Percentiles rank a stretch among this genome's conserved stretches.
These are phyloP conservation scores for Fusarium domesticum DNA, from an alignment of 2,329 filamentous ascomycete genomes.

Conservation along the genomic window DNA sequence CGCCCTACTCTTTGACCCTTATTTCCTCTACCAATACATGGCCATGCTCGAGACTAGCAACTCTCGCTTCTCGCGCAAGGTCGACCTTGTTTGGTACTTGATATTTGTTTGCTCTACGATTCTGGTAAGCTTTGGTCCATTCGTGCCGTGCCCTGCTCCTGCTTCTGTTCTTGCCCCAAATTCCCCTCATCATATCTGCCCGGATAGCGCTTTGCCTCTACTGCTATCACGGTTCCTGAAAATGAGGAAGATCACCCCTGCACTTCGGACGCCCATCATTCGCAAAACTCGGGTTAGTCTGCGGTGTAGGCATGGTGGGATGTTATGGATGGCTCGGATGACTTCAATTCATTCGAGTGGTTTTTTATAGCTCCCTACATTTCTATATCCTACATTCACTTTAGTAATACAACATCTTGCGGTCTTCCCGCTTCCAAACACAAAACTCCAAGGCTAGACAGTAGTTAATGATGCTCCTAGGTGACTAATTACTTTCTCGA, in stretches of 20 bases:
- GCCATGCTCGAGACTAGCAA: conserved; percentile 70
- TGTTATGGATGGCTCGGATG: conserved; percentile 66
- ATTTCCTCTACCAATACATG: conserved; percentile 73
- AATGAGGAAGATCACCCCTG: conserved; percentile 77
- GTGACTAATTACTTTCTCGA: conserved; percentile 34
- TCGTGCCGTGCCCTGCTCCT: conserved; percentile 19
- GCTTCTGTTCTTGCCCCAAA: conserved; percentile 10
- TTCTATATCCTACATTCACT: conserved; percentile 23
- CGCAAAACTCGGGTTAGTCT: conserved; percentile 61
- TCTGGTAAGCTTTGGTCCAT: conserved; percentile 62
- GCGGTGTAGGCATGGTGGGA: conserved; percentile 75
- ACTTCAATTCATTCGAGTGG: conserved; percentile 57
- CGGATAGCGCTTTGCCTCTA: conserved; percentile 63
- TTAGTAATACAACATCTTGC: conserved; percentile 20
- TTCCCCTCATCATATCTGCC: conserved; percentile 69
- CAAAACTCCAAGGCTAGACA: conserved; percentile 8
- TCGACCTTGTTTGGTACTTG: conserved; percentile 78
- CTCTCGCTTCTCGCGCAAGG: conserved; percentile 68
- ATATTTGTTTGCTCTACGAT: conserved; percentile 69
- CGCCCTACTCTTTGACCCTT: conserved; percentile 68
- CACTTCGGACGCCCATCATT: conserved; percentile 61
- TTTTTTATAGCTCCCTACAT: conserved; percentile 63
- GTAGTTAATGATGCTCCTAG: conserved; percentile 28
- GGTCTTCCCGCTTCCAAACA: conserved; percentile 1
- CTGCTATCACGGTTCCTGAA: conserved; percentile 83